These are phyloP conservation scores for Solanum medicagineum DNA, from an alignment of 257 asterid genomes.

Conservation along the genomic window DNA sequence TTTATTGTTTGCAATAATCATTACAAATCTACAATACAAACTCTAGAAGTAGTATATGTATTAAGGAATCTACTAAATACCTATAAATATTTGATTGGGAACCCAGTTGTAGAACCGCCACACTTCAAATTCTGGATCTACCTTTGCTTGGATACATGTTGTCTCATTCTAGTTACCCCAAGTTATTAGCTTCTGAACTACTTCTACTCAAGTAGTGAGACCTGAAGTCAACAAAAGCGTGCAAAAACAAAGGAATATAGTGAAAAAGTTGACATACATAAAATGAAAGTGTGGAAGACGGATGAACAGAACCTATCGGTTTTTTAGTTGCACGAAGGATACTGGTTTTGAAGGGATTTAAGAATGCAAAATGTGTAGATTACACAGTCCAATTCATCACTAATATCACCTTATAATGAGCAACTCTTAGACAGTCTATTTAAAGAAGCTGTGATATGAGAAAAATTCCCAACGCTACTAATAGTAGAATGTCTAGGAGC, in stretches of 20 bases:
- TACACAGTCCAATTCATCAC: background rate
- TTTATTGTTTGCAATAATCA: background rate
- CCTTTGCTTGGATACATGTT: background rate
- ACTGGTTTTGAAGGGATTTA: background rate
- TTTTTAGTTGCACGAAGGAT: background rate
- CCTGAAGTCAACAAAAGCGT: background rate
- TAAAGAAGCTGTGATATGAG: background rate
- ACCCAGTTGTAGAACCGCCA: background rate
- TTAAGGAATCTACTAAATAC: background rate
- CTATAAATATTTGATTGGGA: background rate
- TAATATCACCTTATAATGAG: background rate
- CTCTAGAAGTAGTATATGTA: background rate
- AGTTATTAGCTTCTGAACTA: background rate
- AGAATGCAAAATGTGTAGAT: background rate
- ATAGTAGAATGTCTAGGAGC: background rate
- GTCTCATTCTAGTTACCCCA: background rate
- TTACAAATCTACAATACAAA: background rate
- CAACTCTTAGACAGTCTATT: background rate
- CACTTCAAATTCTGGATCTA: background rate
- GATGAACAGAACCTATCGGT: background rate
- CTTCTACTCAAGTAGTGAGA: background rate
- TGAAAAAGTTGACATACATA: background rate
- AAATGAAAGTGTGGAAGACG: background rate
- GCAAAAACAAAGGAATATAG: background rate
- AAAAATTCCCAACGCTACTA: background rate